These are phyloP conservation scores for Dicorynia guianensis DNA, from an alignment of 306 rosid genomes.

Conservation along the genomic window DNA sequence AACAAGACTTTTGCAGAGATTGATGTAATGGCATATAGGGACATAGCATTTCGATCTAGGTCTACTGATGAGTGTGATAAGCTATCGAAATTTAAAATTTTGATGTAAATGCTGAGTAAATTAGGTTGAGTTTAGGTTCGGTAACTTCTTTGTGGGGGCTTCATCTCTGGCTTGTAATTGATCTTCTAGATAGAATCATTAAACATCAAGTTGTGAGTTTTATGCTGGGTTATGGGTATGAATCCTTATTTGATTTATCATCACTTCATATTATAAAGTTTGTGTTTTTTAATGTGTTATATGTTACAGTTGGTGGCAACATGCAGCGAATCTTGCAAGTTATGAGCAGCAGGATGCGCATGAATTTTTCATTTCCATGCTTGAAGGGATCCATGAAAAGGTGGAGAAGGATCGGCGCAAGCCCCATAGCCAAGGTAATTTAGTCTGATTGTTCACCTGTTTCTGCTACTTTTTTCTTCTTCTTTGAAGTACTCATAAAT, in stretches of 20 bases:
- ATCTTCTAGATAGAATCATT: neutral
- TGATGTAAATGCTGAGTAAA: neutral
- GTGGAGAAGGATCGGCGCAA: slow-evolving; percentile 76
- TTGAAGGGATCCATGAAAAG: slow-evolving; percentile 95
- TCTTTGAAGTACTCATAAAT: slow-evolving; percentile 13
- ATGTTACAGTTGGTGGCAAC: slow-evolving; percentile 94
- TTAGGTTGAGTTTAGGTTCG: neutral
- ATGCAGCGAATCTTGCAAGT: slow-evolving; percentile 91
- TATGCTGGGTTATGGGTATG: neutral
- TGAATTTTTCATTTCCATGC: slow-evolving; percentile 96
- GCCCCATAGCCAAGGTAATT: slow-evolving; percentile 77
- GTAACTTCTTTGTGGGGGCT: neutral
- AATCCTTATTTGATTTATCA: slow-evolving; percentile 6
- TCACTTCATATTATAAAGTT: slow-evolving; percentile 3
- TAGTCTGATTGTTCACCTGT: slow-evolving; percentile 26
- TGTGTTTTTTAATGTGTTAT: slow-evolving; percentile 13
- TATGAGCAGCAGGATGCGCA: slow-evolving; percentile 99
- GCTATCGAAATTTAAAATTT: neutral
- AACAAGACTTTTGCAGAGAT: neutral
- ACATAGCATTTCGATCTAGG: neutral
- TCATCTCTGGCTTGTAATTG: slow-evolving; percentile 1
- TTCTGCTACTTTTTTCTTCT: slow-evolving; percentile 18
- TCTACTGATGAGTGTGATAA: neutral
- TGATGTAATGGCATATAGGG: neutral
- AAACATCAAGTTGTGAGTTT: neutral